Conservation (phyloP, 176 grass and related monocot species). For the Oryza glaberrima region DNA sequence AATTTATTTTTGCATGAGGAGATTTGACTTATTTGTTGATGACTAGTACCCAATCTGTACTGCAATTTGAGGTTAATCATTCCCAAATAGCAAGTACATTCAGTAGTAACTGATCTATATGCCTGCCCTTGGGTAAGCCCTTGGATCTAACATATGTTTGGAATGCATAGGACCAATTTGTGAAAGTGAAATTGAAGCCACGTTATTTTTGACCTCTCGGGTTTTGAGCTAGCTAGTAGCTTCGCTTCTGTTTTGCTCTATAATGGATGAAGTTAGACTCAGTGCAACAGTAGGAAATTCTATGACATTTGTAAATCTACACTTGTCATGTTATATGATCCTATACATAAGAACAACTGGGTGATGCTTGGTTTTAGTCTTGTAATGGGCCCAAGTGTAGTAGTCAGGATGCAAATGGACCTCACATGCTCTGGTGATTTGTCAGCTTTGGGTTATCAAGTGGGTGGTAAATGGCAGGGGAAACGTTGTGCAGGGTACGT, state of each 20-base stretch:
- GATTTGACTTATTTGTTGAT: background rate
- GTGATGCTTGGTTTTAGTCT: background rate
- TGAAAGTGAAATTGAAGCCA: slow-evolving; percentile 2
- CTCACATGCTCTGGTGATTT: background rate
- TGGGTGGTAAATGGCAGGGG: background rate
- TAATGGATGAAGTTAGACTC: background rate
- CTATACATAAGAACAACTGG: background rate
- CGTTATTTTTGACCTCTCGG: slow-evolving; percentile 5
- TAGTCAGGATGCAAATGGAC: background rate
- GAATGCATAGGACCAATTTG: background rate
- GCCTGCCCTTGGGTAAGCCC: background rate
- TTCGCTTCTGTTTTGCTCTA: background rate
- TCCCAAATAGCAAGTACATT: background rate
- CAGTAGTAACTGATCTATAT: background rate
- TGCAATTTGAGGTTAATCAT: background rate
- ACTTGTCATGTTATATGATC: background rate
- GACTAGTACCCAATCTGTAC: background rate
- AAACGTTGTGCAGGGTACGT: background rate
- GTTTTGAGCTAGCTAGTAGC: background rate
- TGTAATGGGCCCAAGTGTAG: background rate
- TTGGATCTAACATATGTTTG: background rate
- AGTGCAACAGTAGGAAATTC: background rate
- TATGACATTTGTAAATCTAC: background rate
- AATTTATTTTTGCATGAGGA: background rate
- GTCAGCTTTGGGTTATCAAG: background rate